Percentiles rank a stretch among this genome's conserved stretches.
Conservation (phyloP, 2,329 filamentous ascomycete species). For the Fusarium clavum region DNA sequence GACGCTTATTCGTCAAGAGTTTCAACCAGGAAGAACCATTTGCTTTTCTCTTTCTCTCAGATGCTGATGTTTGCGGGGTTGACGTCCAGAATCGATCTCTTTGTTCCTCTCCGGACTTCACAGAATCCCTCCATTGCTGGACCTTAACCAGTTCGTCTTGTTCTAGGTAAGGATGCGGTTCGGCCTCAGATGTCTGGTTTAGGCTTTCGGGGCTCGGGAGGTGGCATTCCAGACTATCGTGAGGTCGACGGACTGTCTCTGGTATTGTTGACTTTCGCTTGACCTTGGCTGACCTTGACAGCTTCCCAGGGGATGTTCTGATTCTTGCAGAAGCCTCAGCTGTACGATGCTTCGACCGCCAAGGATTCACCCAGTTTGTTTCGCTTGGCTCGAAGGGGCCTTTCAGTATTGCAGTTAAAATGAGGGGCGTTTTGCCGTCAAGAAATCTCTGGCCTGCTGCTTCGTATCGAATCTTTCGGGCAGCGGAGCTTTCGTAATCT, state of each 20-base stretch:
- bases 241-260: constrained; percentile 17
- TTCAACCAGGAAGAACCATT: constrained; percentile 51
- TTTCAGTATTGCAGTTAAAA: constrained; percentile 70
- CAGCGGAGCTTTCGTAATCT: constrained; percentile 59
- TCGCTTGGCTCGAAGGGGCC: constrained; percentile 67
- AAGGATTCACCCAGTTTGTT: constrained; percentile 51
- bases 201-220: constrained; percentile 57
- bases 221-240: constrained; percentile 52
- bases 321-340: constrained; percentile 7
- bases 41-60: constrained; percentile 44
- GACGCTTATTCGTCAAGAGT: constrained; percentile 48
- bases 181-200: constrained; percentile 49
- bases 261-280: constrained; percentile 34
- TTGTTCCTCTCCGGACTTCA: constrained; percentile 23
- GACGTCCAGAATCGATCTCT: constrained; percentile 42
- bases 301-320: constrained; percentile 35
- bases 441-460: constrained; percentile 69
- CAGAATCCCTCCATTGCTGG: constrained; percentile 49
- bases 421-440: constrained; percentile 63
- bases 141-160: constrained; percentile 50
- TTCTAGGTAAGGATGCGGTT: constrained; percentile 48
- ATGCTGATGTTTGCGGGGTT: constrained; percentile 25
- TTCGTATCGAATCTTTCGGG: constrained; percentile 67
- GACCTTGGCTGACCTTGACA: constrained; percentile 22
- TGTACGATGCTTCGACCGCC: constrained; percentile 48